Percentiles rank a stretch among this genome's conserved stretches.
Evolutionary conservation across 1,284 basidiomycete genomes (phyloP).

Genomic region (Tilletia caries): DNA sequence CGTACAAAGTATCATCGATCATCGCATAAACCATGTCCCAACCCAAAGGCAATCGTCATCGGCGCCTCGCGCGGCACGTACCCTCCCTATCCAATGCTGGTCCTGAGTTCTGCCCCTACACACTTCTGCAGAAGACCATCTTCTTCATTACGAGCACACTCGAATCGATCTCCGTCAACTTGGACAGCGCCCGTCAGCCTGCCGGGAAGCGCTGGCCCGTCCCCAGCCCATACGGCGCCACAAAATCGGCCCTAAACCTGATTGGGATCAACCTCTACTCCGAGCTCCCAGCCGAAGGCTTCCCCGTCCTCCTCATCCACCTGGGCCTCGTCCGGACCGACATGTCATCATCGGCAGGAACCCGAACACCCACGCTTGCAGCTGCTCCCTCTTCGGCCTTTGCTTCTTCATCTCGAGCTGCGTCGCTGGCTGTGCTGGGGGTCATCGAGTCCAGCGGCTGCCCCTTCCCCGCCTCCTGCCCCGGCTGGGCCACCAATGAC

Average conservation of each 20-base stretch:
- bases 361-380: not conserved
- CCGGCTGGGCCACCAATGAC: conserved; percentile 20
- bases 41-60: no score
- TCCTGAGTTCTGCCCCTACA: no score
- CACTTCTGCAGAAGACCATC: no score
- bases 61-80: no score
- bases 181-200: no score
- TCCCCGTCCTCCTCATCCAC: conserved; percentile 18
- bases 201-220: no score
- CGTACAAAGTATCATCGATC: no score
- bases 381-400: not conserved
- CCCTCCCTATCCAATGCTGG: no score
- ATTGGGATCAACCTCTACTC: conserved; percentile 13
- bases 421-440: conserved; percentile 33
- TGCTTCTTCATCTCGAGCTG: not conserved
- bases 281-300: conserved; percentile 19
- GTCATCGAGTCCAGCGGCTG: conserved; percentile 21
- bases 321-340: conserved; percentile 19
- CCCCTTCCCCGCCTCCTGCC: not conserved
- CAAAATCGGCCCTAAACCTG: conserved; percentile 19
- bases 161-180: no score
- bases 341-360: not conserved
- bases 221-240: conserved; percentile 12
- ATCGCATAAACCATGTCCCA: no score
- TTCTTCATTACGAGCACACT: no score